These are phyloP conservation scores for Pythium chondricola DNA, from an alignment of 352 stramenopile genomes.

Conservation along the genomic window DNA sequence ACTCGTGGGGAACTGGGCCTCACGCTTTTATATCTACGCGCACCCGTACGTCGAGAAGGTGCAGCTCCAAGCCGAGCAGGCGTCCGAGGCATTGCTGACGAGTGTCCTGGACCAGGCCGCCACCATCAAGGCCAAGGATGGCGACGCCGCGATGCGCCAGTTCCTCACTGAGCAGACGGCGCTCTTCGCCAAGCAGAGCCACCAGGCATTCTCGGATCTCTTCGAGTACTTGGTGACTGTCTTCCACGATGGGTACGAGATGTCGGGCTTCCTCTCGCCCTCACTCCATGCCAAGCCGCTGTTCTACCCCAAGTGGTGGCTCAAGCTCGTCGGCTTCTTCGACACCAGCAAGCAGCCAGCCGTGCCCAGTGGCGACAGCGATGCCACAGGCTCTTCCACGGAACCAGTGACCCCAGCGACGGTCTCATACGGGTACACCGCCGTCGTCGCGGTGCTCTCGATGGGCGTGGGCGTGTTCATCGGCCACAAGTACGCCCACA, in stretches of 20 bases:
- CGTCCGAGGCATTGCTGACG: constrained; percentile 26
- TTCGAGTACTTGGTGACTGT: constrained; percentile 66
- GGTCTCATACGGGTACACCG: constrained; percentile 47
- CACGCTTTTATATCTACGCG: constrained; percentile 66
- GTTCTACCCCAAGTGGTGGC: constrained; percentile 84
- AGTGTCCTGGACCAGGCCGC: constrained; percentile 33
- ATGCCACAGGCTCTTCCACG: background rate
- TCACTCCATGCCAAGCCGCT: constrained; percentile 44
- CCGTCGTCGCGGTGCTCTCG: constrained; percentile 41
- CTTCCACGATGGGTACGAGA: constrained; percentile 80
- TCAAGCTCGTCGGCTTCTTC: constrained; percentile 75
- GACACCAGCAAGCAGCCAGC: constrained; percentile 15
- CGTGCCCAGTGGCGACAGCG: background rate
- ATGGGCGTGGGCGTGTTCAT: constrained; percentile 41
- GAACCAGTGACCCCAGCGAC: background rate
- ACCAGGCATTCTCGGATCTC: constrained; percentile 44
- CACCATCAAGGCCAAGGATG: constrained; percentile 28
- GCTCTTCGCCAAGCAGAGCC: constrained; percentile 42
- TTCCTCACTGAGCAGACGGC: constrained; percentile 58
- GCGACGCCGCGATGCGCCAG: constrained; percentile 34
- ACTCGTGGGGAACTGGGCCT: constrained; percentile 82
- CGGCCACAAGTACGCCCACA: constrained; percentile 43
- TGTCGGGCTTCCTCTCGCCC: constrained; percentile 41
- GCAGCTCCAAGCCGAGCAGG: constrained; percentile 55
- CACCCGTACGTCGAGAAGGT: constrained; percentile 50